Conservation (phyloP, 148 eudicot species). For the Persicaria tinctoria region DNA sequence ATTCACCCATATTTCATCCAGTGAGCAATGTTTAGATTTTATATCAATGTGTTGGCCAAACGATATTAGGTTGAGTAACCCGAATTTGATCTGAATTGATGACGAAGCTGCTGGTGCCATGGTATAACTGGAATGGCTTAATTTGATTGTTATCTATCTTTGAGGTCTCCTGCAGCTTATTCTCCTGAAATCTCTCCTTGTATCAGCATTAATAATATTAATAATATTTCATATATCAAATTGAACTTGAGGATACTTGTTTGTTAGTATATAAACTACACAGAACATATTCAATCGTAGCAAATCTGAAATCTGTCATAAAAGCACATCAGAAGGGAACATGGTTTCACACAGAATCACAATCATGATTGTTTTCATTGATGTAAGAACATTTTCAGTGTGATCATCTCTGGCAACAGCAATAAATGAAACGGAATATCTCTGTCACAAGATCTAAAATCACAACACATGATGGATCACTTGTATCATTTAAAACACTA, state of each 20-base stretch:
- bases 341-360: slow-evolving; percentile 26
- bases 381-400: slow-evolving; percentile 51
- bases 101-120: neutral
- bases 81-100: neutral
- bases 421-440: slow-evolving; percentile 67
- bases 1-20: too few relatives aligned
- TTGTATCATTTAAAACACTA: slow-evolving; percentile 55
- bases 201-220: too few relatives aligned
- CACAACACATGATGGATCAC: slow-evolving; percentile 83
- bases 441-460: slow-evolving; percentile 91
- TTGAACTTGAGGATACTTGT: too few relatives aligned
- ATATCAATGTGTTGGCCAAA: neutral
- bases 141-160: neutral
- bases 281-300: slow-evolving; percentile 58
- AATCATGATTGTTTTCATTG: slow-evolving; percentile 76
- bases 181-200: too few relatives aligned
- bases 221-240: too few relatives aligned
- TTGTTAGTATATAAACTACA: too few relatives aligned
- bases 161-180: neutral
- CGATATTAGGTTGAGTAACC: neutral
- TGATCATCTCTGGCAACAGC: slow-evolving; percentile 92
- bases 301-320: slow-evolving; percentile 44
- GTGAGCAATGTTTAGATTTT: too few relatives aligned
- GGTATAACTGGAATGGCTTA: neutral
- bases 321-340: neutral